These are phyloP conservation scores for Kurtzmaniella natalensis DNA, from an alignment of 1,139 yeast genomes.

Conservation along the genomic window DNA sequence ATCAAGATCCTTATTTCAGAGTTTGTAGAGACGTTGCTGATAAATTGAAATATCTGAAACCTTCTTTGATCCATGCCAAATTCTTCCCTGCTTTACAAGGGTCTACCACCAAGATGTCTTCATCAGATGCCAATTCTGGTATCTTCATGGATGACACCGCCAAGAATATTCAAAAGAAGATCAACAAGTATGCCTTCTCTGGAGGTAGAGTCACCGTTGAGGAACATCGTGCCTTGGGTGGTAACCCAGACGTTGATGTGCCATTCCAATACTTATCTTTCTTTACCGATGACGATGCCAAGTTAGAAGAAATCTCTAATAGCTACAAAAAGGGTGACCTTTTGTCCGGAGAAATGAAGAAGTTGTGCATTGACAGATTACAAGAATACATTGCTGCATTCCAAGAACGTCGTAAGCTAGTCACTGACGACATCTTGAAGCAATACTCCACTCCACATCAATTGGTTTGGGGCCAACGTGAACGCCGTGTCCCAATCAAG, in stretches of 20 bases:
- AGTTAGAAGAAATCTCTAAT: conserved; percentile 57
- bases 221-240: conserved; percentile 86
- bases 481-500: conserved; percentile 67
- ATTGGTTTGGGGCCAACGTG: conserved; percentile 67
- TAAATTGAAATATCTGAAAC: conserved; percentile 85
- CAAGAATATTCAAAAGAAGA: conserved; percentile 87
- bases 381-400: conserved; percentile 75
- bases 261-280: conserved; percentile 90
- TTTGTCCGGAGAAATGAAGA: conserved; percentile 91
- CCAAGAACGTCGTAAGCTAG: conserved; percentile 70
- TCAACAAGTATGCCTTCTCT: conserved; percentile 93
- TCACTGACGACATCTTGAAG: conserved; percentile 64
- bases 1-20: conserved; percentile 97
- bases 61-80: conserved; percentile 87
- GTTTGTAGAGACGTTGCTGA: conserved; percentile 97
- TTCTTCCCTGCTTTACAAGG: conserved; percentile 99
- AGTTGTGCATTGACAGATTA: conserved; percentile 73
- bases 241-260: conserved; percentile 93
- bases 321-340: conserved; percentile 78
- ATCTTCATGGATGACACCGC: conserved; percentile 95
- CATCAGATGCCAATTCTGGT: conserved; percentile 73
- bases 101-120: conserved; percentile 94
- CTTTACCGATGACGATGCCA: conserved; percentile 83
- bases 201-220: conserved; percentile 90
- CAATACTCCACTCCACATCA: conserved; percentile 83